Evolutionary conservation across 176 grass and related monocot species (phyloP).

Genomic region (maize (Zea mays)): DNA sequence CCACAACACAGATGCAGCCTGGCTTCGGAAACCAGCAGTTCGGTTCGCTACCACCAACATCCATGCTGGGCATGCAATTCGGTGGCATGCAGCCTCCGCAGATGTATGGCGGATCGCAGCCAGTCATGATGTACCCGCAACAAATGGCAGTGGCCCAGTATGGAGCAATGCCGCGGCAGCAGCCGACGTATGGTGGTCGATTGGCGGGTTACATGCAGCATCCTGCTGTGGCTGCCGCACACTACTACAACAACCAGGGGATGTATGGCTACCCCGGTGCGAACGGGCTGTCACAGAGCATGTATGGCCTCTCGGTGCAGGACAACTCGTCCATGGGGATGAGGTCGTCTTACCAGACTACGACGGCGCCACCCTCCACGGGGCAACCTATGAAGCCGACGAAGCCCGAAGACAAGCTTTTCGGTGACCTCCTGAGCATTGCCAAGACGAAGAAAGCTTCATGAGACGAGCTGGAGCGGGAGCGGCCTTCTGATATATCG

Average conservation of each 20-base stretch:
- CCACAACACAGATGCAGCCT: conserved; percentile 46
- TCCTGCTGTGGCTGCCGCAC: conserved; percentile 51
- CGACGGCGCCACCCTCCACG: conserved; percentile 39
- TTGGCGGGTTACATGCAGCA: conserved; percentile 67
- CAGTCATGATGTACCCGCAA: conserved; percentile 62
- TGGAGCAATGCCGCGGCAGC: conserved; percentile 8
- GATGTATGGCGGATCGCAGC: conserved; percentile 44
- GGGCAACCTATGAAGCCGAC: background rate
- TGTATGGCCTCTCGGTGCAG: conserved; percentile 84
- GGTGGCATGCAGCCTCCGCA: conserved; percentile 24
- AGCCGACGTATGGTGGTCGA: conserved; percentile 62
- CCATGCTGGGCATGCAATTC: conserved; percentile 33
- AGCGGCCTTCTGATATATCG: background rate
- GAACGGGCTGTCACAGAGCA: conserved; percentile 65
- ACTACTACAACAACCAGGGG: conserved; percentile 75
- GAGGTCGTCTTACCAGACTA: conserved; percentile 22
- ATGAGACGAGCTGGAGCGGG: conserved; percentile 8
- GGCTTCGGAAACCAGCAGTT: conserved; percentile 60
- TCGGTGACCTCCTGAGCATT: conserved; percentile 86
- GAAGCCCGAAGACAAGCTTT: conserved; percentile 83
- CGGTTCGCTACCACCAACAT: conserved; percentile 18
- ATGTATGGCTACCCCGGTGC: conserved; percentile 51
- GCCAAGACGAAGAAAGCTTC: conserved; percentile 77
- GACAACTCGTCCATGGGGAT: conserved; percentile 28
- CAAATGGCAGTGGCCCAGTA: conserved; percentile 47